phyloP scores from a whole-genome alignment of 768 basidiomycete genomes.

The Russula virescens region DNA sequence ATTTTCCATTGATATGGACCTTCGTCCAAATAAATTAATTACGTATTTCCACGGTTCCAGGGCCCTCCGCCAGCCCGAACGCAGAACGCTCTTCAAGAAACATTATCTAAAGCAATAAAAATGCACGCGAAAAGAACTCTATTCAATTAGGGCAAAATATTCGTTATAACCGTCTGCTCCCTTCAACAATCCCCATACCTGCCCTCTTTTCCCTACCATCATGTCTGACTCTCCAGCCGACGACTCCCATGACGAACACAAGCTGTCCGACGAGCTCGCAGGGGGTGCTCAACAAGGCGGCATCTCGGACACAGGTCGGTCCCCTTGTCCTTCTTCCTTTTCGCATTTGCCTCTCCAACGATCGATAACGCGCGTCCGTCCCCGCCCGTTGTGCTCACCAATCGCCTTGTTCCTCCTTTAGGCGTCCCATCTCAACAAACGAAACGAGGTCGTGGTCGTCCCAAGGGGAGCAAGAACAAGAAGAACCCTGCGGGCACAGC shows the following conservation, averaged over 20 bases:
- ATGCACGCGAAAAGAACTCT: constrained; percentile 65
- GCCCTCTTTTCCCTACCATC: constrained; percentile 27
- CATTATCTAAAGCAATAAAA: constrained; percentile 39
- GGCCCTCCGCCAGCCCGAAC: constrained; percentile 24
- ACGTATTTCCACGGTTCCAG: constrained; percentile 27
- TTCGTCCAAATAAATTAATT: constrained; percentile 25
- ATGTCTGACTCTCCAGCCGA: constrained; percentile 63
- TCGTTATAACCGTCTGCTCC: constrained; percentile 61
- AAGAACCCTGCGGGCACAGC: constrained; percentile 37
- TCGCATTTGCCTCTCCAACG: neutral
- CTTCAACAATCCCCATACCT: constrained; percentile 35
- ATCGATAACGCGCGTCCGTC: constrained; percentile 26
- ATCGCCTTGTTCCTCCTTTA: constrained; percentile 31
- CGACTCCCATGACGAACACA: constrained; percentile 49
- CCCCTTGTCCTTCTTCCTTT: constrained; percentile 4
- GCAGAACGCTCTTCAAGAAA: constrained; percentile 30
- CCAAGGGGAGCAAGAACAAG: constrained; percentile 83
- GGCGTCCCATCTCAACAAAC: constrained; percentile 35
- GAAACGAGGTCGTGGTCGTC: constrained; percentile 84
- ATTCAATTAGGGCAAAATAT: constrained; percentile 33
- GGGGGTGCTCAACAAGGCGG: constrained; percentile 42
- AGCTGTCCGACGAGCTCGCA: constrained; percentile 54
- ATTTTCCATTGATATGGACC: constrained; percentile 25
- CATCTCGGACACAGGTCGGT: constrained; percentile 30
- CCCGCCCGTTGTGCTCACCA: constrained; percentile 17